Evolutionary conservation across 768 basidiomycete genomes (phyloP).

Genomic region (Suillus americanus): DNA sequence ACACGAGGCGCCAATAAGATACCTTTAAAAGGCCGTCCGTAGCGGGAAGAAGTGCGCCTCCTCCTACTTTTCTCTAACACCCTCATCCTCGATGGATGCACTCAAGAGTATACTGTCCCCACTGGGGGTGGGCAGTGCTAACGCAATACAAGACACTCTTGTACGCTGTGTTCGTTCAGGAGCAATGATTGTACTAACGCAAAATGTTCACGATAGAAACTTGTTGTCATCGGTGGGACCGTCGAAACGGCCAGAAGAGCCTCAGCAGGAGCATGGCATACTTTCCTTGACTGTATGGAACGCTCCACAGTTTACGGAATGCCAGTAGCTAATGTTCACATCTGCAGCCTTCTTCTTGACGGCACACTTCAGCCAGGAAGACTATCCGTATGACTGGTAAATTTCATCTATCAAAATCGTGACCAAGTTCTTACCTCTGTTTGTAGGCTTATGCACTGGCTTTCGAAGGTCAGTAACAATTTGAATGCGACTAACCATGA

Average conservation of each 20-base stretch:
- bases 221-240: constrained; percentile 87
- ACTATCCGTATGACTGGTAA: constrained; percentile 85
- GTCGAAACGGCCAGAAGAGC: constrained; percentile 82
- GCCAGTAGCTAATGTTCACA: constrained; percentile 10
- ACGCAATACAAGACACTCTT: constrained; percentile 76
- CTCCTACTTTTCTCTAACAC: constrained; percentile 26
- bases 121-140: constrained; percentile 56
- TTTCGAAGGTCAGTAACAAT: constrained; percentile 60
- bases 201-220: constrained; percentile 53
- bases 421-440: constrained; percentile 11
- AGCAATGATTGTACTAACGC: not conserved
- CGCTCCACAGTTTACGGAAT: constrained; percentile 4
- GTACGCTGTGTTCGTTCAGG: constrained; percentile 38
- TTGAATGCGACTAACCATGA: constrained; percentile 5
- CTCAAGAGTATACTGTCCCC: constrained; percentile 74
- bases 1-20: constrained; percentile 33
- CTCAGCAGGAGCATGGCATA: constrained; percentile 85
- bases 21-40: constrained; percentile 39
- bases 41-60: constrained; percentile 31
- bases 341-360: constrained; percentile 80
- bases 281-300: constrained; percentile 75
- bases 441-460: constrained; percentile 84
- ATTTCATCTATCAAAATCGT: constrained; percentile 13
- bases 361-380: constrained; percentile 85
- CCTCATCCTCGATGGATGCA: constrained; percentile 53